Evolutionary conservation across 768 basidiomycete genomes (phyloP).

Genomic region (Trametes sanguinea): DNA sequence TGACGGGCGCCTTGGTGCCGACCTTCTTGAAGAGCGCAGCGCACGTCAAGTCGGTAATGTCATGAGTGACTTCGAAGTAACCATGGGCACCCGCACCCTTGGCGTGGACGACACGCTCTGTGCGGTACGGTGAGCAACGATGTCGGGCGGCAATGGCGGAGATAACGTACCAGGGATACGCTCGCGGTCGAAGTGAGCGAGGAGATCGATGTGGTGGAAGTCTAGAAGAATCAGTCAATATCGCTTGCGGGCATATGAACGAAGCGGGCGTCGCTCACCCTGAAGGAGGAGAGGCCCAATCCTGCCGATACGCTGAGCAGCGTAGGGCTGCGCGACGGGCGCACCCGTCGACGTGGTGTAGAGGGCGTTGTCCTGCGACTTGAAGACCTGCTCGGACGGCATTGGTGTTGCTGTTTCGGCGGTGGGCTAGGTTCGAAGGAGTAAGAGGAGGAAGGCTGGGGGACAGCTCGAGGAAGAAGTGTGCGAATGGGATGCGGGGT

Average conservation of each 20-base stretch:
- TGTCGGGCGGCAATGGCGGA: background rate
- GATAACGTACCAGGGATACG: constrained; percentile 66
- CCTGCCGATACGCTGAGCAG: constrained; percentile 70
- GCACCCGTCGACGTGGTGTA: constrained; percentile 91
- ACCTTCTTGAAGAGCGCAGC: constrained; percentile 64
- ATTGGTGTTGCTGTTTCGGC: constrained; percentile 37
- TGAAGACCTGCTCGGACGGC: constrained; percentile 64
- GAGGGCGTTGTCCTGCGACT: constrained; percentile 53
- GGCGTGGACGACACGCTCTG: constrained; percentile 89
- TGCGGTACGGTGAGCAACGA: background rate
- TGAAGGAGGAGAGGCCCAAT: constrained; percentile 88
- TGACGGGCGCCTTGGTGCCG: constrained; percentile 70
- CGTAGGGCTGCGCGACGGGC: constrained; percentile 74
- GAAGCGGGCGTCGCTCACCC: constrained; percentile 46
- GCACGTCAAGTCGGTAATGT: constrained; percentile 80
- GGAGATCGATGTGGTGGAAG: constrained; percentile 86
- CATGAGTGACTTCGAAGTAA: constrained; percentile 86
- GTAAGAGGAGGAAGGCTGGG: constrained; percentile 12
- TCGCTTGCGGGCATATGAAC: background rate
- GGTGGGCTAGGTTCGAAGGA: background rate
- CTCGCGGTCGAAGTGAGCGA: constrained; percentile 93
- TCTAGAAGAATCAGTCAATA: constrained; percentile 47
- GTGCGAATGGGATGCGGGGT: constrained; percentile 17
- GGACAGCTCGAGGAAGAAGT: background rate
- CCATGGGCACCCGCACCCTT: constrained; percentile 95